phyloP scores from a whole-genome alignment of 805 yeast species.

The Candida maltosa region DNA sequence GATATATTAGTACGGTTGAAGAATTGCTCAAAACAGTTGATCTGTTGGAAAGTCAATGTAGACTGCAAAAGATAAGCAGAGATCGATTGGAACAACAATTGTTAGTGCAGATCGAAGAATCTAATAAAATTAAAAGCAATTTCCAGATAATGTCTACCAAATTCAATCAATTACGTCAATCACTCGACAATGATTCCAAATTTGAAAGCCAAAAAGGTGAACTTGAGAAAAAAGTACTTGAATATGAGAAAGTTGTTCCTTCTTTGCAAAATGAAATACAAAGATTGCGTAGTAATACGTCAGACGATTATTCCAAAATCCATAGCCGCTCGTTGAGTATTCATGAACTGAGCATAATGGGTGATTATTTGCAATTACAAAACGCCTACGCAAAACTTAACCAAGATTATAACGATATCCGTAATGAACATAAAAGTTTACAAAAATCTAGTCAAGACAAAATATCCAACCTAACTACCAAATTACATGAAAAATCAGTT shows the following conservation, averaged over 20 bases:
- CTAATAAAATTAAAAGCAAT: slow-evolving; percentile 17
- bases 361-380: slow-evolving; percentile 17
- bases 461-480: slow-evolving; percentile 18
- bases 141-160: slow-evolving; percentile 17
- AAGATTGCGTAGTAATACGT: neutral
- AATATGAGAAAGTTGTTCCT: slow-evolving; percentile 1
- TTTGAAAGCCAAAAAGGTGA: slow-evolving; percentile 4
- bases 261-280: slow-evolving; percentile 1
- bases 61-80: slow-evolving; percentile 17
- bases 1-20: slow-evolving; percentile 15
- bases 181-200: slow-evolving; percentile 6
- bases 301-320: neutral
- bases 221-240: neutral
- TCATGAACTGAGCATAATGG: slow-evolving; percentile 2
- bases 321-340: slow-evolving; percentile 1
- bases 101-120: slow-evolving; percentile 18
- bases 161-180: slow-evolving; percentile 14
- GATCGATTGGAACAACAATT: slow-evolving; percentile 19
- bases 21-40: slow-evolving; percentile 19
- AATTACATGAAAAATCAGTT: slow-evolving; percentile 16
- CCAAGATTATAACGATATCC: slow-evolving; percentile 17
- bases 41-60: slow-evolving; percentile 18
- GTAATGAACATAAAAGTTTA: neutral
- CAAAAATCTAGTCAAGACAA: slow-evolving; percentile 15
- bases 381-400: slow-evolving; percentile 17